Conservation (phyloP, 75 land plant genomes). For the Pinus tabuliformis region DNA sequence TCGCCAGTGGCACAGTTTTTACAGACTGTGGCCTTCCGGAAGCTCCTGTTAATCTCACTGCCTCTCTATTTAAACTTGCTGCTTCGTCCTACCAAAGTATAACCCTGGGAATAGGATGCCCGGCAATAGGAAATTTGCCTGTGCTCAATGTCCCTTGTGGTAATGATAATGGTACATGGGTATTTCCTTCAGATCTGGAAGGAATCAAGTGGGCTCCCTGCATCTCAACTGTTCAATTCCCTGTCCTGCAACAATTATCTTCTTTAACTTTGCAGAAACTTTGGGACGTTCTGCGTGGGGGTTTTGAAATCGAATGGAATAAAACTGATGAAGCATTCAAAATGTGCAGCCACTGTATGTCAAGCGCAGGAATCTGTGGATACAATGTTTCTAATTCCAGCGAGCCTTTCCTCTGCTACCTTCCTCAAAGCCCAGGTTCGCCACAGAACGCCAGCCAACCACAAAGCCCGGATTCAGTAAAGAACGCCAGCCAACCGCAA, state of each 20-base stretch:
- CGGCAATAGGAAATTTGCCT: too few relatives aligned
- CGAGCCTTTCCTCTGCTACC: neutral
- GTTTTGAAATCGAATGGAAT: neutral
- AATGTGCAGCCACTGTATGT: neutral
- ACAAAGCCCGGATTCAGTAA: neutral
- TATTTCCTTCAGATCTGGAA: neutral
- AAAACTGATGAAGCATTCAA: neutral
- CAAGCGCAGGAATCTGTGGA: neutral
- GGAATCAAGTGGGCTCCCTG: too few relatives aligned
- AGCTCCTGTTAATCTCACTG: neutral
- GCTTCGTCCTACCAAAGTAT: neutral
- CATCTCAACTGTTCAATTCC: neutral
- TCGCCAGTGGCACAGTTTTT: neutral
- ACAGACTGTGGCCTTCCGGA: neutral
- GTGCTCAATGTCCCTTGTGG: neutral
- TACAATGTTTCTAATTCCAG: neutral
- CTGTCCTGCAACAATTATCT: neutral
- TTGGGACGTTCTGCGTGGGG: neutral
- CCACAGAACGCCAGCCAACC: neutral
- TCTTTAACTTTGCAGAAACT: neutral
- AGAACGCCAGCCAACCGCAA: too few relatives aligned
- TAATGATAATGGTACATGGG: neutral
- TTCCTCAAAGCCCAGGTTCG: neutral
- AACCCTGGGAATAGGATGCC: neutral
- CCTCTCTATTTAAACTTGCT: neutral